phyloP scores from a whole-genome alignment of 139 green algal genomes.

The Tetradesmus obliquus region DNA sequence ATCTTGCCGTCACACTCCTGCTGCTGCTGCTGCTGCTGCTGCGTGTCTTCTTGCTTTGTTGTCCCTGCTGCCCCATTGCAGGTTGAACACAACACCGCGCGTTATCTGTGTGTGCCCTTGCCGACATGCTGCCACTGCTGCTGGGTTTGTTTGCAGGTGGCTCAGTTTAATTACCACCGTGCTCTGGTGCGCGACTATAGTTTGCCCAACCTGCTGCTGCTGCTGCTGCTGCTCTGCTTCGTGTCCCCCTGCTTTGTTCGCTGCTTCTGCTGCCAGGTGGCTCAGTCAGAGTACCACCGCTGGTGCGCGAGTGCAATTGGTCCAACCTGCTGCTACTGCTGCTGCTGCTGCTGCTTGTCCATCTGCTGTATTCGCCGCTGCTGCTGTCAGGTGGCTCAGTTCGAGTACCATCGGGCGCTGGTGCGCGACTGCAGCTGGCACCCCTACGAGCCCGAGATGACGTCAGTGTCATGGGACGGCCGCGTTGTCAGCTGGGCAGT shows the following conservation, averaged over 20 bases:
- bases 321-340: no score
- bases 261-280: no score
- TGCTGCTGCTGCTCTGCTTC: no score
- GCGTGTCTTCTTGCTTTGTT: no score
- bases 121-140: neutral
- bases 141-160: neutral
- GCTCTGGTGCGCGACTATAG: constrained; percentile 87
- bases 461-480: constrained; percentile 85
- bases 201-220: constrained; percentile 69
- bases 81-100: no score
- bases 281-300: no score
- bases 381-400: constrained; percentile 7
- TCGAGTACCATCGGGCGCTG: constrained; percentile 70
- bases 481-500: constrained; percentile 69
- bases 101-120: no score
- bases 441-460: constrained; percentile 80
- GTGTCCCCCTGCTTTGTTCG: no score
- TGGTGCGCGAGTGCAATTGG: no score
- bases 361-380: neutral
- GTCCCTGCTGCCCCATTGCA: no score
- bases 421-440: constrained; percentile 95
- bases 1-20: no score
- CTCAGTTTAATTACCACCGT: constrained; percentile 61
- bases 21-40: neutral
- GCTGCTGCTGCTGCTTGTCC: no score